These are phyloP conservation scores for Capsella bursapastoris DNA, from an alignment of 345 rosid genomes.

Conservation along the genomic window DNA sequence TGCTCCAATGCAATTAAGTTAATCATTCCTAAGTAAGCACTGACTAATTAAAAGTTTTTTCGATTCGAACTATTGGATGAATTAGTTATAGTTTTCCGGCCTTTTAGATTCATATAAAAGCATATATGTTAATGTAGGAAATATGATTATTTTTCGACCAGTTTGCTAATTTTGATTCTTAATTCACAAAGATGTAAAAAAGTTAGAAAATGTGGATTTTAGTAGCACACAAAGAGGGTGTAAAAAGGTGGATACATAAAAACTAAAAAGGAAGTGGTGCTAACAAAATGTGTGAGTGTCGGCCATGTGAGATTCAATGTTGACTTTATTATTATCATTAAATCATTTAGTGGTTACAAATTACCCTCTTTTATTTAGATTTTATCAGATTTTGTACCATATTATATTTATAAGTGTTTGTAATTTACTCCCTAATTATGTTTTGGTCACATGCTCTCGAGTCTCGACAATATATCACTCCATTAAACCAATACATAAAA, in stretches of 20 bases:
- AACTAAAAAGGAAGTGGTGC: conserved; percentile 35
- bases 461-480: conserved; percentile 19
- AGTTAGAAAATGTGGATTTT: conserved; percentile 31
- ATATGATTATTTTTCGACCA: conserved; percentile 19
- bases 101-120: conserved; percentile 13
- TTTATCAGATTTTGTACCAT: conserved; percentile 30
- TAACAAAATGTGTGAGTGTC: conserved; percentile 43
- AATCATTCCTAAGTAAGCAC: too few relatives aligned
- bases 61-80: too few relatives aligned
- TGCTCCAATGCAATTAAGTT: too few relatives aligned
- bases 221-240: conserved; percentile 13
- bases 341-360: conserved; percentile 33
- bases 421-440: conserved; percentile 23
- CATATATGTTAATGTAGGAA: conserved; percentile 31
- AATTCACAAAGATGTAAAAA: conserved; percentile 5
- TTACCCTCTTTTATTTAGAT: conserved; percentile 6
- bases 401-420: conserved; percentile 17
- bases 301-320: conserved; percentile 60
- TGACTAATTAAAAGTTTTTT: too few relatives aligned
- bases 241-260: conserved; percentile 14
- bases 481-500: conserved; percentile 12
- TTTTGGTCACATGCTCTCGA: conserved; percentile 28
- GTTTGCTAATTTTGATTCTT: conserved; percentile 9
- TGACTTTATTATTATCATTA: conserved; percentile 38
- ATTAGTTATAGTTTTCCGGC: conserved; percentile 9